Conservation (phyloP, 169 alveolate species). For the Cryptosporidium baileyi region DNA sequence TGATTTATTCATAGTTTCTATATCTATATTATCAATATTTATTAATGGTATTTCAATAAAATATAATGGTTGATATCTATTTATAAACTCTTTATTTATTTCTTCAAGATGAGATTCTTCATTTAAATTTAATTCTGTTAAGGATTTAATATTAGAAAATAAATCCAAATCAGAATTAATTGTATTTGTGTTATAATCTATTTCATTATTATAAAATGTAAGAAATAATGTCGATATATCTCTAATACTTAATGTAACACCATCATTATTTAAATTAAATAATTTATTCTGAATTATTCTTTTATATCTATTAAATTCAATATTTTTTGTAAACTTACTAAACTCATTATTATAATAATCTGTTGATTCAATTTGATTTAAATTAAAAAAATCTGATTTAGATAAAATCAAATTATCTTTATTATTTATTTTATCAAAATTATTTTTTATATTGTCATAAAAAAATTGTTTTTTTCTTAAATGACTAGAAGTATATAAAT, state of each 20-base stretch:
- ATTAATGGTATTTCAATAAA: slow-evolving; percentile 39
- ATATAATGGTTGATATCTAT: background rate
- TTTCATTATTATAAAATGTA: slow-evolving; percentile 17
- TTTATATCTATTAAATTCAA: background rate
- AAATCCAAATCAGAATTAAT: background rate
- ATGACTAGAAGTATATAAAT: slow-evolving; percentile 25
- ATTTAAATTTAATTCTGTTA: no score
- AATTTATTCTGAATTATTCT: slow-evolving; percentile 2
- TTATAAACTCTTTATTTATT: slow-evolving; percentile 7
- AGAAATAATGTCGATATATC: slow-evolving; percentile 23
- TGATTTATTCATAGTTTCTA: background rate
- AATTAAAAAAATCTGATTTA: background rate
- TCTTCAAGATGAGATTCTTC: no score
- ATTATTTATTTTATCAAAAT: background rate
- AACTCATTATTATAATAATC: background rate
- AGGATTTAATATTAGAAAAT: no score
- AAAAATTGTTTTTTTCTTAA: background rate
- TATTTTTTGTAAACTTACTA: background rate
- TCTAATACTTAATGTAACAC: background rate
- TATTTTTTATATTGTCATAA: background rate
- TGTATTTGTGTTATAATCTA: background rate
- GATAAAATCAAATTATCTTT: background rate
- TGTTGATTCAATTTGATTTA: background rate
- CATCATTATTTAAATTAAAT: background rate
- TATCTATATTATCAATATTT: background rate